phyloP scores from a whole-genome alignment of 2,329 filamentous ascomycete species.

The Phaeosphaeriaceae sp. region DNA sequence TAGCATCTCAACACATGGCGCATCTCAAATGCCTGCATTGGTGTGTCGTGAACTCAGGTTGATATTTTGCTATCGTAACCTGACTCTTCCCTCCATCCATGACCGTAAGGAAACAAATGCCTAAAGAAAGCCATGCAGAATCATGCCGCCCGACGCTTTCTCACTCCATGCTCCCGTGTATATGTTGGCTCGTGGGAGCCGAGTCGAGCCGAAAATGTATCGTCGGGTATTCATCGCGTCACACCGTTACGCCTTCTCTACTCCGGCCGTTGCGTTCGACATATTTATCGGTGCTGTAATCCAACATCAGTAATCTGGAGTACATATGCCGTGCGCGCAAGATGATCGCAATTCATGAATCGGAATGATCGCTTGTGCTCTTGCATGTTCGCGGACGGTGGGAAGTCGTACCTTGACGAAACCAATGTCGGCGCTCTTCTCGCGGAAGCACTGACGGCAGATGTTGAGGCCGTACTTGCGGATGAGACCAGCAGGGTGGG shows the following conservation, averaged over 20 bases:
- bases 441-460: slow-evolving; percentile 75
- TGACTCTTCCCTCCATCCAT: slow-evolving; percentile 22
- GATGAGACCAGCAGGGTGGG: slow-evolving; percentile 98
- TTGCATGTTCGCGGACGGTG: neutral
- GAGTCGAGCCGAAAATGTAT: slow-evolving; percentile 25
- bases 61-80: slow-evolving; percentile 35
- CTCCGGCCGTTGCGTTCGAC: slow-evolving; percentile 32
- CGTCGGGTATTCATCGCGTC: slow-evolving; percentile 39
- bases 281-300: slow-evolving; percentile 46
- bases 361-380: neutral
- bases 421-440: slow-evolving; percentile 72
- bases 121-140: slow-evolving; percentile 34
- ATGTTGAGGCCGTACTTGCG: slow-evolving; percentile 98
- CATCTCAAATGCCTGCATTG: neutral
- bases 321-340: neutral
- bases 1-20: neutral
- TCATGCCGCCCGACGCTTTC: slow-evolving; percentile 23
- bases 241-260: slow-evolving; percentile 37
- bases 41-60: slow-evolving; percentile 28
- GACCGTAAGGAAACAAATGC: slow-evolving; percentile 18
- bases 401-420: slow-evolving; percentile 67
- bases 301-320: slow-evolving; percentile 14
- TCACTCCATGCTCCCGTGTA: slow-evolving; percentile 15
- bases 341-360: neutral
- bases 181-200: slow-evolving; percentile 13